Evolutionary conservation across 441 rosid genomes (phyloP), one percentile per base, ranked within the genome.

Genomic region (Dalechampia spathulata): DNA sequence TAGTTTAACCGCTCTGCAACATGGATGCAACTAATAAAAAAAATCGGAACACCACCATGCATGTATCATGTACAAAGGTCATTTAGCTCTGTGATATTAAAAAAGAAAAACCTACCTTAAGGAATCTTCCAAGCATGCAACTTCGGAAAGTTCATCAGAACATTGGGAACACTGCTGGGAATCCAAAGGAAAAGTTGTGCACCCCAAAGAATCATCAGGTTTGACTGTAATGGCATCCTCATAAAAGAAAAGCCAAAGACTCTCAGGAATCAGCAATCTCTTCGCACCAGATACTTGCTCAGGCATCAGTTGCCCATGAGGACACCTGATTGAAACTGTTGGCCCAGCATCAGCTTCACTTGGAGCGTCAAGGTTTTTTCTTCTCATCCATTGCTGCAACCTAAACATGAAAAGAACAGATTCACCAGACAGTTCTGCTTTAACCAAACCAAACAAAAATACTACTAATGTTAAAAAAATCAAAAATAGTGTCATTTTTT

Each of bases 341-440:
- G 99, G 96, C 23, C 87, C 95, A n/a, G 82, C 83, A 77, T 94
- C 99, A 59, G 87, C 93, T 79, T 90, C 99, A 68, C 75, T 76
- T 49, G 99, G 97, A 55, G 96, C 86, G 71, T 90, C 97, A 58
- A 81, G 68, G 73, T 82, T 84, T 79, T 87, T 94, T 70, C 99
- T 84, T 77, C 84, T 90, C 39, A 81, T 68, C 99, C 99, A 94
- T 62, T 90, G 97, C 55, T 94, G 97, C 75, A 94, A 78, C 99
- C 99, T 94, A 72, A 51, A 63, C 7, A 46, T 27, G 17, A 32
- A 60, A 26, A 8, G 23, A 48, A 37, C 48, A 55, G 16, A 21
- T 40, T 58, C 50, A 69, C 47, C 7, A 45, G 19, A 57, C 5
- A 7, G 23, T 10, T 23, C 16, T 38, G 2, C 52, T n/a, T 32